Percentiles rank a stretch among this genome's conserved stretches.
phyloP scores from a whole-genome alignment of 2,329 filamentous ascomycete species.

The Cordyceps farinosa region DNA sequence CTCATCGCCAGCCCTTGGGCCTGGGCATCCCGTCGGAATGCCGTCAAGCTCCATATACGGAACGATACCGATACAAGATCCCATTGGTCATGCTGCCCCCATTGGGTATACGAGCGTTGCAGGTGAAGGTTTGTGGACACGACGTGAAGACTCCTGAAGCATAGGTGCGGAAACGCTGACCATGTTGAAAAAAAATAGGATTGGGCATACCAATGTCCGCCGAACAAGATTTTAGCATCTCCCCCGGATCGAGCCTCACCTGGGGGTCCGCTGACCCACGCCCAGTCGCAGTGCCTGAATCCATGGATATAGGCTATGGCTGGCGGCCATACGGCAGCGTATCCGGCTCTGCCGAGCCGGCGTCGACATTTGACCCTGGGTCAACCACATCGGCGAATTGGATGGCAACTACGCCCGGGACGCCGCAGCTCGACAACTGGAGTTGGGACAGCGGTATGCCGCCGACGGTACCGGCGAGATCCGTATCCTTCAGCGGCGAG shows the following conservation, averaged over 20 bases:
- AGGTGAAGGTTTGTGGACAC: not conserved
- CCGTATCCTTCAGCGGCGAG: not conserved
- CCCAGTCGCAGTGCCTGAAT: not conserved
- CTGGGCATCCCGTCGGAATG: constrained; percentile 37
- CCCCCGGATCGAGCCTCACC: not conserved
- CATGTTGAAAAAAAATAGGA: not conserved
- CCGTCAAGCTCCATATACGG: not conserved
- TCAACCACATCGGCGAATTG: not conserved
- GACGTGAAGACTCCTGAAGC: not conserved
- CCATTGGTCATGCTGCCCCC: not conserved
- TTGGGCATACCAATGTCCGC: not conserved
- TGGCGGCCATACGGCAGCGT: not conserved
- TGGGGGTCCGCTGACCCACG: constrained; percentile 5
- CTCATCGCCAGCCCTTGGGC: constrained; percentile 41
- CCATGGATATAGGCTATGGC: constrained; percentile 4
- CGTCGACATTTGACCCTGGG: not conserved
- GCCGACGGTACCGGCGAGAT: not conserved
- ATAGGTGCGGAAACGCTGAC: not conserved
- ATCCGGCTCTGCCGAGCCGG: not conserved
- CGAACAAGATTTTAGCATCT: constrained; percentile 1
- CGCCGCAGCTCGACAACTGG: not conserved
- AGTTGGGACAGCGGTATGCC: not conserved
- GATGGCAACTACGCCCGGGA: not conserved
- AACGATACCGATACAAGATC: not conserved
- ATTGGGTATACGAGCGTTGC: not conserved